Conservation (phyloP, 2,329 filamentous ascomycete species). For the Colletotrichum liriopes region DNA sequence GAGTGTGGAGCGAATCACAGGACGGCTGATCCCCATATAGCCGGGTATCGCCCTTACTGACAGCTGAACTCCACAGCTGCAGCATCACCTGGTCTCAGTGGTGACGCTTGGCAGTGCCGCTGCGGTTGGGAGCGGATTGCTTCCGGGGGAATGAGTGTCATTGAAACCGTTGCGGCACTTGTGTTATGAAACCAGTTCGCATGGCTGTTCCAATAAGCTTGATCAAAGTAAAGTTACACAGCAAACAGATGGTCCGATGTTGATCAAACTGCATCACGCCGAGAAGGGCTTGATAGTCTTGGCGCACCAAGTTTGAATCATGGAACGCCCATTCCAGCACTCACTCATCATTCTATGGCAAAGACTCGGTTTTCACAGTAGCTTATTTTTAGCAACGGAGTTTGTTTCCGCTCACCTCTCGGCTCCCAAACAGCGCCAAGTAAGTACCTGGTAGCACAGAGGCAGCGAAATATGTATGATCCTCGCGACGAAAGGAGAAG, state of each 20-base stretch:
- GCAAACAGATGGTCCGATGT: constrained; percentile 1
- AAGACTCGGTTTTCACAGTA: not conserved
- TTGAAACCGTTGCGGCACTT: not conserved
- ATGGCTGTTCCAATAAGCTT: constrained; percentile 3
- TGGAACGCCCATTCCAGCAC: not conserved
- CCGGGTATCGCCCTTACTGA: not conserved
- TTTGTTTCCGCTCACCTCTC: not conserved
- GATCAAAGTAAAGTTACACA: constrained; percentile 8
- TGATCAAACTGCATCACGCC: constrained; percentile 7
- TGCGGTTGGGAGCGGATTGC: too few species aligned
- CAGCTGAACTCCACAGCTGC: not conserved
- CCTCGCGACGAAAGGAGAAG: too few species aligned
- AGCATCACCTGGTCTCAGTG: not conserved
- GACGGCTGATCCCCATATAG: not conserved
- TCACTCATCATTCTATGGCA: not conserved
- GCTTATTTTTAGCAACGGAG: constrained; percentile 27
- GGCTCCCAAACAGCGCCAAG: constrained; percentile 7
- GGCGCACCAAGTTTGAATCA: not conserved
- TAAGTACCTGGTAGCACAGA: not conserved
- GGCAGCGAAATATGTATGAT: not conserved
- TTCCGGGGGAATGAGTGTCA: not conserved
- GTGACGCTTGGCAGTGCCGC: not conserved
- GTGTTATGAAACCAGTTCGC: not conserved
- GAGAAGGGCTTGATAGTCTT: not conserved
- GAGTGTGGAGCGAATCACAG: not conserved